Base-by-base conservation (phyloP, 1,139 yeast genomes). In the Kodamaea suecica region DNA sequence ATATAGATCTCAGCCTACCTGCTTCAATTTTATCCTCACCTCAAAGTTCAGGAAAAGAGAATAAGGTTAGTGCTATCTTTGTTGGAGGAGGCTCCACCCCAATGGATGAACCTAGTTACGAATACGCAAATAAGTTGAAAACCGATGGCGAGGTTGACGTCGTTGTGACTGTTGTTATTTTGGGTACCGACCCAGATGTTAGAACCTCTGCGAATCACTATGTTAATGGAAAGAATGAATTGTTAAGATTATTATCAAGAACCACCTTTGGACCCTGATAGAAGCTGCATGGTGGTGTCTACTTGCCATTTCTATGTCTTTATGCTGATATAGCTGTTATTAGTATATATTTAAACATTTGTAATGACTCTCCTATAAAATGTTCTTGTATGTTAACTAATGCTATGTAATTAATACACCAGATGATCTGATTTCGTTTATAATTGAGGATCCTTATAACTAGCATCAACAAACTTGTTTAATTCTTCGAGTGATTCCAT, bases 211-310 rank as follows among this genome's bases (percentile, higher is more conserved):
- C 96, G 1, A 73, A 68, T 27, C 83, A 76, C 48, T 78, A 80
- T 37, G 79, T 85, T 11, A 75, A 77, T 40, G 96, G 96, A 42
- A 75, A 84, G 48, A 87, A 86, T 51, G 92, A 86, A 42, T 63
- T 88, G 35, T 71, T 87, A 49, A 66, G 72, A 20, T 61, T 80
- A 25, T 57, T 81, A 24, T 53, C 66, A 5, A 45, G 48, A 9
- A 10, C 30, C n/a, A 7, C 6, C 11, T 6, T n/a, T 10, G 26
- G n/a, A 12, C n/a, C 6, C 13, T 23, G 26, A 23, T 8, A 9
- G 21, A 19, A 19, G 21, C 8, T 19, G 21, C 8, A 6, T 9
- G 8, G 21, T 6, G 9, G 21, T 19, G 9, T 9, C 6, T 19
- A 6, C 9, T 19, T 6, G 9, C 21, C 9, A 19, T 19, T 19